Evolutionary conservation across 441 rosid genomes (phyloP).

Genomic region (Gossypium aridum): DNA sequence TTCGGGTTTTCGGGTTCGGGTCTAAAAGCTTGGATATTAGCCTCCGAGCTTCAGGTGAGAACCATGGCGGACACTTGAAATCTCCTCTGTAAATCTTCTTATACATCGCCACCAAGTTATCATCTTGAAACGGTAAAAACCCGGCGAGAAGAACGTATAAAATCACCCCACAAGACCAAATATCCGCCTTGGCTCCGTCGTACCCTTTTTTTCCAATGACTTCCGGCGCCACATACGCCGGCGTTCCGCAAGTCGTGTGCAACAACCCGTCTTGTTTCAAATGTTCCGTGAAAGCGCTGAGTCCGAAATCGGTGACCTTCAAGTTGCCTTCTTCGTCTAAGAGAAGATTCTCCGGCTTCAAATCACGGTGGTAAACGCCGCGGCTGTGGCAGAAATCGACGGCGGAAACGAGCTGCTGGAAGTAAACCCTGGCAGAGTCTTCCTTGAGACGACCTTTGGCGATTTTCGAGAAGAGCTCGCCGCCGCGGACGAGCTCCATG

Average conservation of each 20-base stretch:
- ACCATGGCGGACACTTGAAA: constrained; percentile 88
- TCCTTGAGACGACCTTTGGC: constrained; percentile 67
- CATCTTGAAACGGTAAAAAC: constrained; percentile 76
- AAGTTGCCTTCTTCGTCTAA: constrained; percentile 72
- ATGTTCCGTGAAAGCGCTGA: constrained; percentile 73
- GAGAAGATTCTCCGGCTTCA: constrained; percentile 77
- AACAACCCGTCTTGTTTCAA: constrained; percentile 67
- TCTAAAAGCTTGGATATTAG: constrained; percentile 69
- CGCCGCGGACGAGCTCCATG: constrained; percentile 89
- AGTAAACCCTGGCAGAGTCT: constrained; percentile 61
- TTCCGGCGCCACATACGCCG: constrained; percentile 80
- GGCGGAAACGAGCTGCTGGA: constrained; percentile 75
- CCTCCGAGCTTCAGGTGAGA: constrained; percentile 67
- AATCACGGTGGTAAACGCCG: constrained; percentile 79
- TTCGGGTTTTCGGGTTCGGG: constrained; percentile 52
- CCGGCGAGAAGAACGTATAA: constrained; percentile 82
- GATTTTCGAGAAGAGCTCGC: constrained; percentile 68
- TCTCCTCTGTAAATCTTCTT: constrained; percentile 78
- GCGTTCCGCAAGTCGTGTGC: constrained; percentile 85
- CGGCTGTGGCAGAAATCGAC: constrained; percentile 87
- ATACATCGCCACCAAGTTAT: constrained; percentile 73
- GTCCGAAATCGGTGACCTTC: constrained; percentile 78
- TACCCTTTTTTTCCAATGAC: constrained; percentile 63
- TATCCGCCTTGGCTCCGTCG: constrained; percentile 70
- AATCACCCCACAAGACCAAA: constrained; percentile 92